Percentiles rank a stretch among this genome's conserved stretches.
Evolutionary conservation across 1,284 basidiomycete species (phyloP).

Genomic region (Psilocybe mexicana): DNA sequence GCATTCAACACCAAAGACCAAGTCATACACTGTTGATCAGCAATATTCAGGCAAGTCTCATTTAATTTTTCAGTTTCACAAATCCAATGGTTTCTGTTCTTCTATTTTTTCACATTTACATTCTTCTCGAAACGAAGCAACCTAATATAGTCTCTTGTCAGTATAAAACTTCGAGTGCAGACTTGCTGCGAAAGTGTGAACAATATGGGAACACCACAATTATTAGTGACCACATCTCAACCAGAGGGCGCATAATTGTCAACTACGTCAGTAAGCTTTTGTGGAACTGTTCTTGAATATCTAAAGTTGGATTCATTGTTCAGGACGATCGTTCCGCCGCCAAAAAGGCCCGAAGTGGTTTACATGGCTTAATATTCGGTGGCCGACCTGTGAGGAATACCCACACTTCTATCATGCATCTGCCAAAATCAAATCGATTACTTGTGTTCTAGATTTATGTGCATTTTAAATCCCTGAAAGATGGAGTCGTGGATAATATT

Average conservation of each 20-base stretch:
- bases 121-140: slow-evolving; percentile 2
- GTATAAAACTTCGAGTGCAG: slow-evolving; percentile 89
- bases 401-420: neutral
- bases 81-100: slow-evolving; percentile 6
- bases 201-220: slow-evolving; percentile 94
- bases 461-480: slow-evolving; percentile 85
- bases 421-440: neutral
- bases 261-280: slow-evolving; percentile 80
- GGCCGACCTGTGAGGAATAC: slow-evolving; percentile 72
- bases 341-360: slow-evolving; percentile 82
- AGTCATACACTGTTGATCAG: slow-evolving; percentile 96
- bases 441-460: slow-evolving; percentile 81
- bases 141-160: slow-evolving; percentile 35
- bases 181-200: slow-evolving; percentile 85
- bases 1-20: slow-evolving; percentile 88
- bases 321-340: slow-evolving; percentile 92
- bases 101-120: slow-evolving; percentile 3
- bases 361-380: slow-evolving; percentile 85
- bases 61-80: slow-evolving; percentile 16
- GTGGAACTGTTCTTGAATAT: neutral
- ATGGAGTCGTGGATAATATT: slow-evolving; percentile 82
- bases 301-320: slow-evolving; percentile 6
- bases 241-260: slow-evolving; percentile 96
- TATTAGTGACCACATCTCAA: slow-evolving; percentile 92
- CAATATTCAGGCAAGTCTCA: slow-evolving; percentile 87